Evolutionary conservation across 306 rosid genomes (phyloP).

Genomic region (Pterocarpus santalinus): DNA sequence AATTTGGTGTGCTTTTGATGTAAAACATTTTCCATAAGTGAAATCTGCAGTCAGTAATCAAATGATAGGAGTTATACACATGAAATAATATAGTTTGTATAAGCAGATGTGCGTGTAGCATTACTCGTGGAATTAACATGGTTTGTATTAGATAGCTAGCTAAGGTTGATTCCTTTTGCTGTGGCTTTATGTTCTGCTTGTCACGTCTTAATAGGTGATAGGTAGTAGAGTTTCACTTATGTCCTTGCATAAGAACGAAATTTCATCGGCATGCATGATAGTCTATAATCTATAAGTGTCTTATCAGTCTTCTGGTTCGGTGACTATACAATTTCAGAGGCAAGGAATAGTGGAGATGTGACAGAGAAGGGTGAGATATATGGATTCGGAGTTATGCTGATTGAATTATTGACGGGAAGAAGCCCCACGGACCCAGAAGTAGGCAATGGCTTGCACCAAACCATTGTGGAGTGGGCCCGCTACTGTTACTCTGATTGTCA

Average conservation of each 20-base stretch:
- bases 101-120: neutral
- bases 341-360: slow-evolving; percentile 47
- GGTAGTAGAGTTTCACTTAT: too few relatives aligned
- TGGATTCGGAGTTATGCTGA: slow-evolving; percentile 73
- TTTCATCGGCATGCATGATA: neutral
- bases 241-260: neutral
- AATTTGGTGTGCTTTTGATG: too few relatives aligned
- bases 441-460: slow-evolving; percentile 37
- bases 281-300: neutral
- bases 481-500: slow-evolving; percentile 80
- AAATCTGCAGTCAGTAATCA: neutral
- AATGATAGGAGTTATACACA: neutral
- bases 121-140: neutral
- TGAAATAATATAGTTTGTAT: too few relatives aligned
- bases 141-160: neutral
- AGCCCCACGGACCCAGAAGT: slow-evolving; percentile 63
- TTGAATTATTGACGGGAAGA: slow-evolving; percentile 84
- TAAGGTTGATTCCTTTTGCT: too few relatives aligned
- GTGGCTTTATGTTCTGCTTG: too few relatives aligned
- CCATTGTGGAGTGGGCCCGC: slow-evolving; percentile 88
- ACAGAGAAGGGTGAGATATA: slow-evolving; percentile 78
- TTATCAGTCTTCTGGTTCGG: slow-evolving; percentile 18
- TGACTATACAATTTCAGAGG: slow-evolving; percentile 57
- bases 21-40: neutral
- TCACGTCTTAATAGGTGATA: too few relatives aligned